These are phyloP conservation scores for Tuber calosporum DNA, from an alignment of 495 filamentous ascomycete genomes.

Conservation along the genomic window DNA sequence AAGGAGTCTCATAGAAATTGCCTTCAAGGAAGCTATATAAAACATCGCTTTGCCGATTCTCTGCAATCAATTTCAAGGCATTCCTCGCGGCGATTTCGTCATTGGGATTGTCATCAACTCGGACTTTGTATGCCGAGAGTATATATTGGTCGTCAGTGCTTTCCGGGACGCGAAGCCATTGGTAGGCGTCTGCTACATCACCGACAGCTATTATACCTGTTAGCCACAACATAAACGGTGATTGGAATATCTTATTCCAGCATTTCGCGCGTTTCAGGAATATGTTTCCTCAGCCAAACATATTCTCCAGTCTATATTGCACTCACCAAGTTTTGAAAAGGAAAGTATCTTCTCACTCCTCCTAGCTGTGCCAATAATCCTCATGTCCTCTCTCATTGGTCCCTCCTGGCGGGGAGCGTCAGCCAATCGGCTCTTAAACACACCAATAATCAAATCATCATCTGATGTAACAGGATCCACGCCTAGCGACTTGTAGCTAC, in stretches of 20 bases:
- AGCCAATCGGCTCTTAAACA: slow-evolving; percentile 32
- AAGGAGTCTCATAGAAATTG: slow-evolving; percentile 33
- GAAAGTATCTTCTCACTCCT: slow-evolving; percentile 32
- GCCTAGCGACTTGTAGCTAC: slow-evolving; percentile 26
- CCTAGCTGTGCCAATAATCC: slow-evolving; percentile 28
- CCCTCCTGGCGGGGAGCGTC: slow-evolving; percentile 36
- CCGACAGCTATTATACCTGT: slow-evolving; percentile 23
- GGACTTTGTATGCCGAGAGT: slow-evolving; percentile 36
- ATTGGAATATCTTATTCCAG: background rate
- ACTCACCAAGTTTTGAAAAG: slow-evolving; percentile 9
- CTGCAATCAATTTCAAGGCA: slow-evolving; percentile 36
- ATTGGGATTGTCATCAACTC: slow-evolving; percentile 32
- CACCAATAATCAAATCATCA: slow-evolving; percentile 38
- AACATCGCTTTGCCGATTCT: slow-evolving; percentile 33
- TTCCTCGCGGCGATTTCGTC: slow-evolving; percentile 38
- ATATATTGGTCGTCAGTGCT: slow-evolving; percentile 33
- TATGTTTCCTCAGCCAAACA: background rate
- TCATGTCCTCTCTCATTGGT: slow-evolving; percentile 32
- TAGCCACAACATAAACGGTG: background rate
- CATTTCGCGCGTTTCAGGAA: slow-evolving; percentile 1
- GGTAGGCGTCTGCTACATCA: slow-evolving; percentile 34
- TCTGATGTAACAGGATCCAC: slow-evolving; percentile 22
- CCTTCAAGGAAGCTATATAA: slow-evolving; percentile 34
- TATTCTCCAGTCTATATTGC: slow-evolving; percentile 23
- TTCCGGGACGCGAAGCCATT: slow-evolving; percentile 26